Base-by-base conservation (phyloP, 257 asterid genomes). In the Leonotis leonurus region DNA sequence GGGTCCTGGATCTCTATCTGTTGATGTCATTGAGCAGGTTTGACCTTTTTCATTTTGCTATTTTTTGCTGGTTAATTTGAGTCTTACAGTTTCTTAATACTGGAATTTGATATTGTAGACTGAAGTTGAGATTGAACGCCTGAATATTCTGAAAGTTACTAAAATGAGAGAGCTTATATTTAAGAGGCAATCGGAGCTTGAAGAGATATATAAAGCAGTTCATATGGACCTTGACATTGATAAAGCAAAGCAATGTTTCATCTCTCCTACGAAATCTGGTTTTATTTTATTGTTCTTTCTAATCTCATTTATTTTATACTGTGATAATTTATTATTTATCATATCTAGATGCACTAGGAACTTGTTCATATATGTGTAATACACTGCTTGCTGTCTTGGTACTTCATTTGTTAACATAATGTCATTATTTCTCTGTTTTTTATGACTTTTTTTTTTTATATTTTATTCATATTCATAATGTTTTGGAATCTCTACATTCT, bases 161-260 rank as follows among this genome's bases (percentile, higher is more conserved):
- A 87, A 82, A 83, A 71, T 82, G 85, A 85, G 78, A 71, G 94
- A 87, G 75, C 73, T 87, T 64, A 82, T 87, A 70, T 64, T 82
- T 70, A 80, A 78, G 76, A 85, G 90, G 68, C 90, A 87, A 64
- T 69, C 76, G 46, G 87, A 85, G 77, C 80, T 87, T 16, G 95
- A 87, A 75, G 85, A 82, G 70, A 85, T 87, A 56, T 77, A 79
- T 60, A 45, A 69, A 57, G 78, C 56, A 50, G 85, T 77, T 69
- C 95, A 87, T 75, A 65, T 87, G 83, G 88, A 85, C 67, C 77
- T 81, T 24, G 87, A 87, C 39, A 50, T 70, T 30, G 87, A 69
- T 51, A 85, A 78, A 69, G 80, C 85, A 27, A 73, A 73, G 45
- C 60, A 81, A 59, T 77, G 60, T 65, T 83, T 87, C 52, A 52